Base-by-base conservation (phyloP, 805 yeast species). In the Maudiozyma pseudohumilis region DNA sequence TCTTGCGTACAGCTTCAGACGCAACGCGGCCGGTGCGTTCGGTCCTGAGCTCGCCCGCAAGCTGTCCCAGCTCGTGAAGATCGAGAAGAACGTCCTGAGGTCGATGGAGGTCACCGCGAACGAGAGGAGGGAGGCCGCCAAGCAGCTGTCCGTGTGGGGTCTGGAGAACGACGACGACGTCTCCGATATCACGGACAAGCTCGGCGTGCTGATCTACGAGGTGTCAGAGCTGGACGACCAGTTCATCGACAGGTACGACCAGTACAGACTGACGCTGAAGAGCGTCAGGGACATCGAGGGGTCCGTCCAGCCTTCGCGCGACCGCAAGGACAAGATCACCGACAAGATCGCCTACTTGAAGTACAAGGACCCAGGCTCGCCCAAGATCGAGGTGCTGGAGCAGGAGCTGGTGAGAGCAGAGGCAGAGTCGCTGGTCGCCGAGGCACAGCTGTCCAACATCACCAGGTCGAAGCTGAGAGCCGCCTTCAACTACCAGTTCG, bases 391-490 rank as follows among this genome's bases (percentile, higher is more conserved):
- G 39, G 77, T 83, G 40, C 69, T 85, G 59, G 94, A 85, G 68
- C 94, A 85, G 63, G 94, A 84, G 64, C 70, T 84, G 58, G 94
- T 85, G 41, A 74, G 95, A 65, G 92, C 92, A 27, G 94, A 85
- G 66, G 94, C 94, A 39, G 94, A 85, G 65, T 79, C 87, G 36
- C 69, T 84, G 47, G 94, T 85, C 51, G 95, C 94, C 35, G 94
- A 84, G 66, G 94, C 94, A 22, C 95, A 85, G 68, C 70, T 85
- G 52, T 80, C 89, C 27, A 84, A 84, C 64, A 83, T 83, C 57
- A 83, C 95, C 48, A 73, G 95, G 66, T 87, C 84, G 59, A 81
- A 82, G 64, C 72, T 85, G 59, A 80, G 83, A 68, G 81, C 84
- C 49, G 85, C 94, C 30, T 83, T 74, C 70, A 73, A 78, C 63